Percentiles rank a stretch among this genome's conserved stretches.
Conservation (phyloP, 495 filamentous ascomycete species). For the Aspergillus sparsus region DNA sequence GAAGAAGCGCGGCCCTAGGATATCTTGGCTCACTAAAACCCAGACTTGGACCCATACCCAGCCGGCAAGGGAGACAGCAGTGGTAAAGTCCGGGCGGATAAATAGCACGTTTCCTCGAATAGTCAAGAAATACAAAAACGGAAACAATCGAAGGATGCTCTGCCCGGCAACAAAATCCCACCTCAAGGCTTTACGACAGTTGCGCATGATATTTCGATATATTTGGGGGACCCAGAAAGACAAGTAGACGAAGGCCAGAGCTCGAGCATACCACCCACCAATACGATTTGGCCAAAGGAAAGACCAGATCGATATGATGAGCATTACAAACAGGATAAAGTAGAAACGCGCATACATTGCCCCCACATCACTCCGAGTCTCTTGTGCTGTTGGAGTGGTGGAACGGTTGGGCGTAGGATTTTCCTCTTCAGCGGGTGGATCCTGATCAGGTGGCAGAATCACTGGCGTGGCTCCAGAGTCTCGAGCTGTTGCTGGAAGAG, state of each 20-base stretch:
- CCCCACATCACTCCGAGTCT: conserved; percentile 59
- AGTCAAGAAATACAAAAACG: conserved; percentile 81
- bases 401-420: conserved; percentile 32
- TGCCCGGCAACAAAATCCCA: conserved; percentile 90
- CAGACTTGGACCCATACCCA: conserved; percentile 96
- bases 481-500: conserved; percentile 59
- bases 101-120: conserved; percentile 75
- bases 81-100: conserved; percentile 64
- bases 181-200: conserved; percentile 81
- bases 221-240: conserved; percentile 94
- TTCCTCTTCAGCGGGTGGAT: conserved; percentile 51
- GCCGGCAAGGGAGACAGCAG: conserved; percentile 61
- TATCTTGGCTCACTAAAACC: conserved; percentile 72
- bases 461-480: conserved; percentile 61
- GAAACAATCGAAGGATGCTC: conserved; percentile 70
- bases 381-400: conserved; percentile 34
- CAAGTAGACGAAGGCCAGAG: conserved; percentile 68
- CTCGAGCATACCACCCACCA: conserved; percentile 69
- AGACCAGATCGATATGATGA: conserved; percentile 75
- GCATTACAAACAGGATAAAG: conserved; percentile 64
- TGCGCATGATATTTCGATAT: conserved; percentile 83
- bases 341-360: conserved; percentile 81
- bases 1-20: conserved; percentile 82
- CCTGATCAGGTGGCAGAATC: conserved; percentile 84
- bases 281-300: conserved; percentile 71